phyloP scores from a whole-genome alignment of 2,329 filamentous ascomycete genomes.

The Leptoxyphium fumago region DNA sequence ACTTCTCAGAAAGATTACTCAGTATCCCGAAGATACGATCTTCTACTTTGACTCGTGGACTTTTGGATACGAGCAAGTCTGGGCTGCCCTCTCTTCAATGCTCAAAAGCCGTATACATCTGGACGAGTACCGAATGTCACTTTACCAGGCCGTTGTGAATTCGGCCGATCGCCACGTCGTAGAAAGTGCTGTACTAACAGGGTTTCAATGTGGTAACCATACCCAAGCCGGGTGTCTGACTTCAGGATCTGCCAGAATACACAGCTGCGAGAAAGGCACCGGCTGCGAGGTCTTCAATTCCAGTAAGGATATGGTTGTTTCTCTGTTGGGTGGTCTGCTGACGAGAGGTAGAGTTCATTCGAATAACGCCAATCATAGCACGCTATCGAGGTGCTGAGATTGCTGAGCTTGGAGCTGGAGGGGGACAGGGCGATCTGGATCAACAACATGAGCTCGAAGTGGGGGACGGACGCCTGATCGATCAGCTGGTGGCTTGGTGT shows the following conservation, averaged over 20 bases:
- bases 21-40: constrained; percentile 57
- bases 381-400: constrained; percentile 48
- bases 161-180: constrained; percentile 26
- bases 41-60: constrained; percentile 88
- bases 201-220: constrained; percentile 61
- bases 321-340: constrained; percentile 8
- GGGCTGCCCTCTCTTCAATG: constrained; percentile 61
- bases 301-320: constrained; percentile 5
- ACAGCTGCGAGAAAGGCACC: constrained; percentile 70
- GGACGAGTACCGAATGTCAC: constrained; percentile 59
- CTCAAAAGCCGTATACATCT: constrained; percentile 64
- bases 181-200: constrained; percentile 54
- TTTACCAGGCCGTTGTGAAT: constrained; percentile 50
- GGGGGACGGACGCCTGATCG: constrained; percentile 31
- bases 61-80: constrained; percentile 85
- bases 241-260: constrained; percentile 45
- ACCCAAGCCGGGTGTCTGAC: constrained; percentile 59
- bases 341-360: constrained; percentile 39
- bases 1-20: constrained; percentile 50
- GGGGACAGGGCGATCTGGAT: constrained; percentile 61
- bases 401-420: constrained; percentile 61
- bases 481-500: constrained; percentile 40
- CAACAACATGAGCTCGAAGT: constrained; percentile 52
- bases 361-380: constrained; percentile 65
- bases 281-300: constrained; percentile 39